These are phyloP conservation scores for Ananas comosus DNA, from an alignment of 176 grass and related monocot genomes.

Conservation along the genomic window DNA sequence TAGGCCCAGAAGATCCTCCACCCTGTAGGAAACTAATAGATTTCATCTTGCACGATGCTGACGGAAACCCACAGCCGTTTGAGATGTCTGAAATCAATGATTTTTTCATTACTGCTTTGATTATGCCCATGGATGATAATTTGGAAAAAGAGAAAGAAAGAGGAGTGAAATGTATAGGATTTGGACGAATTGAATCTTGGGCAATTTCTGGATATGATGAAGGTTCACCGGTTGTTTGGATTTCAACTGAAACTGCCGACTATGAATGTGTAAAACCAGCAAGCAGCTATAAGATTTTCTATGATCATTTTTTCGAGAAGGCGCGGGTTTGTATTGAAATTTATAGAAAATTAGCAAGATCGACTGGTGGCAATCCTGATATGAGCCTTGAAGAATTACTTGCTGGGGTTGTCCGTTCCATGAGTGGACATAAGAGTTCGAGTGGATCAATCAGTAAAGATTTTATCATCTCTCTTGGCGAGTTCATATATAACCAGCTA, in stretches of 20 bases:
- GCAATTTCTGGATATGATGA: conserved; percentile 98
- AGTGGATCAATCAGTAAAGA: conserved; percentile 66
- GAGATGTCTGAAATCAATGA: conserved; percentile 97
- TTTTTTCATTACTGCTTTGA: conserved; percentile 78
- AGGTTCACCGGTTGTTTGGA: conserved; percentile 74
- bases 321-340: conserved; percentile 87
- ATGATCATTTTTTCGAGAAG: conserved; percentile 82
- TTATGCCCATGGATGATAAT: conserved; percentile 92
- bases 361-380: conserved; percentile 69
- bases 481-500: conserved; percentile 89
- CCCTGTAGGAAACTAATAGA: conserved; percentile 82
- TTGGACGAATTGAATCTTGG: conserved; percentile 94
- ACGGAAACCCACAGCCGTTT: conserved; percentile 84
- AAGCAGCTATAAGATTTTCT: conserved; percentile 73
- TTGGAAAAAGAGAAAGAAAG: conserved; percentile 70
- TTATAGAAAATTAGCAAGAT: conserved; percentile 77
- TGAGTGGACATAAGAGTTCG: conserved; percentile 55
- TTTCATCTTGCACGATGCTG: conserved; percentile 81
- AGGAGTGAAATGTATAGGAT: conserved; percentile 92
- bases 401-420: conserved; percentile 84
- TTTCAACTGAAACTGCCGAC: conserved; percentile 88
- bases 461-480: conserved; percentile 76
- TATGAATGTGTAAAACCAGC: conserved; percentile 98
- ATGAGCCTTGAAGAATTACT: conserved; percentile 74
- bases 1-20: conserved; percentile 53